Percentiles rank a stretch among this genome's conserved stretches.
Evolutionary conservation across 2,329 filamentous ascomycete species (phyloP).

Genomic region (Fusarium circinatum): DNA sequence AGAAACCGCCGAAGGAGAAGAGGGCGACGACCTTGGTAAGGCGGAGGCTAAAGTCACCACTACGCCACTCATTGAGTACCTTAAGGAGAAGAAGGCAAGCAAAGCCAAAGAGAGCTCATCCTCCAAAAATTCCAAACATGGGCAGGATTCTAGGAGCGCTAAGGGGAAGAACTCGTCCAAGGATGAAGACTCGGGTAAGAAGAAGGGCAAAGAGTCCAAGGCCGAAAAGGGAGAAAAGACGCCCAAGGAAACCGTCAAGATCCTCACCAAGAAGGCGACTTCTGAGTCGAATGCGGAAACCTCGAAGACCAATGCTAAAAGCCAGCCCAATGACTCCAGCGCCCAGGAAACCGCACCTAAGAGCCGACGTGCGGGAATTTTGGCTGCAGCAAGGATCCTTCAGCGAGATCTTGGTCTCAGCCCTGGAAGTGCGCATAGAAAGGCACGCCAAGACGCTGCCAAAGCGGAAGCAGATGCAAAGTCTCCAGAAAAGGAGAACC

Average conservation of each 20-base stretch:
- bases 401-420: conserved; percentile 74
- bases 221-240: conserved; percentile 63
- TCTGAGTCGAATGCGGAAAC: conserved; percentile 60
- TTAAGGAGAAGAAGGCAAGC: conserved; percentile 91
- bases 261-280: conserved; percentile 68
- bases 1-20: conserved; percentile 55
- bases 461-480: conserved; percentile 64
- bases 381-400: conserved; percentile 71
- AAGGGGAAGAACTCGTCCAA: conserved; percentile 58
- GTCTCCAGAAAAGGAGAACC: conserved; percentile 49
- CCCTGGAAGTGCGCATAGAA: conserved; percentile 69
- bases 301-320: conserved; percentile 54
- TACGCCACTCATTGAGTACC: conserved; percentile 88
- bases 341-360: conserved; percentile 56
- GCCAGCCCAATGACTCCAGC: conserved; percentile 45
- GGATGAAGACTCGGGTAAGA: conserved; percentile 65
- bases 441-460: conserved; percentile 67
- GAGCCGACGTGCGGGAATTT: conserved; percentile 68
- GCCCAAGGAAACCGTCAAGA: conserved; percentile 69
- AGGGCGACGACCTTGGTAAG: conserved; percentile 55
- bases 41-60: conserved; percentile 74
- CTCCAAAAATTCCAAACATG: conserved; percentile 62
- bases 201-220: conserved; percentile 72
- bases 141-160: conserved; percentile 62
- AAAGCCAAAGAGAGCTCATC: conserved; percentile 65